A percentile compares a stretch with the other conserved stretches of the same genome.
phyloP scores from a whole-genome alignment of 805 yeast genomes.

The Saturnispora ahearnii region DNA sequence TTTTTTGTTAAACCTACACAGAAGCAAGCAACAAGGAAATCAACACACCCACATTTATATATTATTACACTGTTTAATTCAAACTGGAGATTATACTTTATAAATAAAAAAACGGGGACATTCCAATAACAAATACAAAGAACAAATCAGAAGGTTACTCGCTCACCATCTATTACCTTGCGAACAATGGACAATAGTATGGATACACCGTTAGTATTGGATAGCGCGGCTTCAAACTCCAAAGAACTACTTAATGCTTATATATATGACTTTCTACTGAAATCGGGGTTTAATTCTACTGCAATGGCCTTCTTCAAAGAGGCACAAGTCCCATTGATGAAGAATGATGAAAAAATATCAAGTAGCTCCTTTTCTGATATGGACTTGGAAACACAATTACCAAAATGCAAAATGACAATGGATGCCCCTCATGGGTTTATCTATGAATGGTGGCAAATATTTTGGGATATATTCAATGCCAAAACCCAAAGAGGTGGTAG shows the following conservation, averaged over 20 bases:
- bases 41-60: too few species aligned
- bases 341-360: conserved; percentile 19
- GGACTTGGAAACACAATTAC: conserved; percentile 28
- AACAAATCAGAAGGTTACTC: not conserved
- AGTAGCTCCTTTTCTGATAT: not conserved
- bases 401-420: conserved; percentile 46
- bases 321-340: conserved; percentile 53
- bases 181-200: conserved; percentile 3
- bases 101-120: not conserved
- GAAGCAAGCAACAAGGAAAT: too few species aligned
- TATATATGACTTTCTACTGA: conserved; percentile 75
- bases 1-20: too few species aligned
- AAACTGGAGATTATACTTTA: too few species aligned
- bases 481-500: conserved; percentile 60
- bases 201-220: conserved; percentile 25
- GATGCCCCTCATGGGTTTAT: conserved; percentile 84
- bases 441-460: conserved; percentile 93
- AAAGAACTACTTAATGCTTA: conserved; percentile 69
- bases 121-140: not conserved
- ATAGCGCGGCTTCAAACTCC: conserved; percentile 41
- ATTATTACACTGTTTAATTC: too few species aligned
- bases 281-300: conserved; percentile 60
- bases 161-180: too few species aligned
- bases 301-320: conserved; percentile 70
- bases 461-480: conserved; percentile 89